Conservation (phyloP, 1,139 yeast species). For the Pneumocystis murina region DNA sequence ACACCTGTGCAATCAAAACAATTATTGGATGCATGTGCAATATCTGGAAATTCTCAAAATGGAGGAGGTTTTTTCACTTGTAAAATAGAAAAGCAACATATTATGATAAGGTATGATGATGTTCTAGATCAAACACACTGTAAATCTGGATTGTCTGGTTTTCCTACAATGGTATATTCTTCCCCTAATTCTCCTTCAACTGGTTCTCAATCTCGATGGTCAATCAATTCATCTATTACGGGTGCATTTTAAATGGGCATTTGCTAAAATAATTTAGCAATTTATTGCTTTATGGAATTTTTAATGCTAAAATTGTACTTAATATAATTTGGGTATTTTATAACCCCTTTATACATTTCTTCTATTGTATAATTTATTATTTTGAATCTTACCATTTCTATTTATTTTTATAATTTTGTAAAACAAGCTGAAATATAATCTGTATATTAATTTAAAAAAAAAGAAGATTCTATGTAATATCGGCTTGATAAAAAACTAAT, state of each 20-base stretch:
- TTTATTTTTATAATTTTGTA: neutral
- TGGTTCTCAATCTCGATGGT: neutral
- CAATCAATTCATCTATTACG: neutral
- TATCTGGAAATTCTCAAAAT: constrained; percentile 2
- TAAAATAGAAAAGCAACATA: neutral
- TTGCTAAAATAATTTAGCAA: neutral
- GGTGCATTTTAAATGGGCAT: neutral
- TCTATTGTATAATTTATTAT: neutral
- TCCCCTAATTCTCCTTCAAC: neutral
- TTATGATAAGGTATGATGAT: neutral
- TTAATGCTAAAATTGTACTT: neutral
- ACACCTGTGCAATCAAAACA: neutral
- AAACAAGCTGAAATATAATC: neutral
- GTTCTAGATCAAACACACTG: neutral
- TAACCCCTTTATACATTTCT: neutral
- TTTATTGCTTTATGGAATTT: neutral
- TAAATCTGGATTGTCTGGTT: neutral
- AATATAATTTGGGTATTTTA: neutral
- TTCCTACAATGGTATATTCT: neutral
- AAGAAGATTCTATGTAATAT: neutral
- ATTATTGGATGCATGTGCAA: constrained; percentile 1
- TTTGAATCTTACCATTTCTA: neutral
- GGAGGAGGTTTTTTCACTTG: constrained; percentile 3
- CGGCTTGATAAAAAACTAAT: neutral
- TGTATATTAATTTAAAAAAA: neutral